Evolutionary conservation across 139 green algal species (phyloP), one percentile per base, ranked within the genome.

Genomic region (Diplosphaera chodatii): DNA sequence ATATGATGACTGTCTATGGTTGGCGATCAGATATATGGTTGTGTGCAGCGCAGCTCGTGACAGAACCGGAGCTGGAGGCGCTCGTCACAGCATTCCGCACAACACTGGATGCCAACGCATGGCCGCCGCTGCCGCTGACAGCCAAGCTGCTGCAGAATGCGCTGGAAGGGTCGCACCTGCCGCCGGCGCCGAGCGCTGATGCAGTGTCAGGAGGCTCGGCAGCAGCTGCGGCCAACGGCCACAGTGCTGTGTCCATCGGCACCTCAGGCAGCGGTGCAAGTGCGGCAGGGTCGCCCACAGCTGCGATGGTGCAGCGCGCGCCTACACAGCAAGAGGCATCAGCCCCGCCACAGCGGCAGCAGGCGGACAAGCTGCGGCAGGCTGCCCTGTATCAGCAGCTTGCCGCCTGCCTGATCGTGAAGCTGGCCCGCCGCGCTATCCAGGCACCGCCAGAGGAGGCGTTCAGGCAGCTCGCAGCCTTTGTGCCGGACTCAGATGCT

Each of bases 351-450:
- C n/a, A n/a, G n/a, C n/a, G n/a, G n/a, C n/a, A n/a, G n/a, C n/a
- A n/a, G n/a, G n/a, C n/a, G n/a, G 37, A 48, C 6, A 25, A 25
- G 48, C 48, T 5, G 48, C 48, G 48, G 18, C 8, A n/a, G 48
- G 13, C 22, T 10, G 10, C 16, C 4, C 67, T 73, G 5, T 78
- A 74, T 30, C 73, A 78, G 67, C 66, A 65, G 40, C 67, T 78
- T 37, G 73, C 68, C 64, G 73, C 67, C 10, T 40, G 68, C 28
- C 56, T 68, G 5, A 28, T 74, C 31, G 48, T 78, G 40, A 31
- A 66, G 28, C 56, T 22, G n/a, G 32, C 71, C 20, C 66, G 29
- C 15, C 32, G 32, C 2, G 22, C 6, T 27, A 33, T 62, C 5
- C n/a, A 59, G 48, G 48, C 48, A 18, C 48, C 48, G 16, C 48